A percentile compares a stretch with the other conserved stretches of the same genome.
These are phyloP conservation scores for Saturnispora besseyi DNA, from an alignment of 805 yeast species.

Conservation along the genomic window DNA sequence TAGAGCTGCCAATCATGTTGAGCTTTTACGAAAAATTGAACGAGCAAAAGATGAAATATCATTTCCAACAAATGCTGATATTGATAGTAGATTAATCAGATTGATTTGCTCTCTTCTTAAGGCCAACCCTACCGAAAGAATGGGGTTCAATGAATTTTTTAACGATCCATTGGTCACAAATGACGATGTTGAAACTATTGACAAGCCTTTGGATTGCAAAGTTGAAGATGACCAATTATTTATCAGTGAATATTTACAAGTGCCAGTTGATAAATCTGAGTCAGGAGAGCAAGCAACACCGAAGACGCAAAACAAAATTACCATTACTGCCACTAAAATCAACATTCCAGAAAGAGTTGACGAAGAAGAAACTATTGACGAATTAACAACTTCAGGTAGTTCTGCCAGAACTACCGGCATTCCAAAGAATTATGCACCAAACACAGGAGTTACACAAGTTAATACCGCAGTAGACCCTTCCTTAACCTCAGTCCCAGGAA, in stretches of 20 bases:
- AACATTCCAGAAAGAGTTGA: conserved; percentile 10
- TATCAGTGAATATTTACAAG: conserved; percentile 63
- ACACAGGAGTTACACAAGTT: not conserved
- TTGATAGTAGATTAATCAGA: conserved; percentile 55
- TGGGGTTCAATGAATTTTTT: conserved; percentile 85
- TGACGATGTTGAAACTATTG: conserved; percentile 33
- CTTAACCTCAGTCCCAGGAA: not conserved
- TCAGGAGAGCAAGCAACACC: not conserved
- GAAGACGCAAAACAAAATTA: not conserved
- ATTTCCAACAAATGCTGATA: conserved; percentile 62
- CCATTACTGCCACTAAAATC: conserved; percentile 1
- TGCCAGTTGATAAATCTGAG: not conserved
- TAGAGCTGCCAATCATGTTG: conserved; percentile 87
- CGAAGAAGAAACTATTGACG: conserved; percentile 7
- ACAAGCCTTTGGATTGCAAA: conserved; percentile 56
- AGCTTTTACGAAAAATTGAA: conserved; percentile 78
- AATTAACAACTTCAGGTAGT: conserved; percentile 1
- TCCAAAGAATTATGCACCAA: conserved; percentile 1
- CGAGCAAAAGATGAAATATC: conserved; percentile 66
- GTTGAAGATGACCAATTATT: conserved; percentile 71
- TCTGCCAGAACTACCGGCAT: not conserved
- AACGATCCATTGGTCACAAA: conserved; percentile 58
- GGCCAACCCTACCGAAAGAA: conserved; percentile 78
- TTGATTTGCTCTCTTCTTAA: conserved; percentile 70
- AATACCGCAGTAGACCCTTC: not conserved